These are phyloP conservation scores for Marchantia polymorpha DNA, from an alignment of 225 moss, liverwort and hornwort genomes.

Conservation along the genomic window DNA sequence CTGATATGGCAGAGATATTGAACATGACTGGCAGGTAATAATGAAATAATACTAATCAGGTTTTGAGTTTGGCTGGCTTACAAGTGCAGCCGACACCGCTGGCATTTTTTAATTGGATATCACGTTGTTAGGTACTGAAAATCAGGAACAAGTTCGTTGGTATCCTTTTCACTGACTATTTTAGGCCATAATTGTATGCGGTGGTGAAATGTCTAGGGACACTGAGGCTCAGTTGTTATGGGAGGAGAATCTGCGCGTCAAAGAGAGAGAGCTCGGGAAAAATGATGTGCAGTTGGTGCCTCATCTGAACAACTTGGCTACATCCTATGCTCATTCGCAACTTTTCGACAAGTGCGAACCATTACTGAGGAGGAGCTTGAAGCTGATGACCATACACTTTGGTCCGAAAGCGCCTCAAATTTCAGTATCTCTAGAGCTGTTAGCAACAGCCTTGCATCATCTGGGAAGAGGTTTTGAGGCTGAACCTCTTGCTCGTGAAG, in stretches of 20 bases:
- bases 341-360: conserved; percentile 76
- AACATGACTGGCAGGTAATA: conserved; percentile 63
- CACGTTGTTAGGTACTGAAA: no score
- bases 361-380: conserved; percentile 63
- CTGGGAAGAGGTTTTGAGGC: conserved; percentile 66
- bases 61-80: not conserved
- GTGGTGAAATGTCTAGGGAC: conserved; percentile 44
- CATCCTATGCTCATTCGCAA: conserved; percentile 66
- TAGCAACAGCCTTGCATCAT: conserved; percentile 80
- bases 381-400: conserved; percentile 59
- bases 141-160: not conserved
- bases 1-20: conserved; percentile 82
- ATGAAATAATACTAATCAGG: not conserved
- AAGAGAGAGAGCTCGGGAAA: conserved; percentile 56
- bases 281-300: conserved; percentile 66
- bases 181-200: not conserved
- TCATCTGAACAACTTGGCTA: conserved; percentile 78
- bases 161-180: no score
- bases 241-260: conserved; percentile 65
- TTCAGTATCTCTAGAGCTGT: conserved; percentile 67
- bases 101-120: not conserved
- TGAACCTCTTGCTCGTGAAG: conserved; percentile 82
- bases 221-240: conserved; percentile 76
- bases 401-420: conserved; percentile 74
- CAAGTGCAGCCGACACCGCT: no score